Base-by-base conservation (phyloP, 108 stramenopile species). In the Fragilaria crotonensis region DNA sequence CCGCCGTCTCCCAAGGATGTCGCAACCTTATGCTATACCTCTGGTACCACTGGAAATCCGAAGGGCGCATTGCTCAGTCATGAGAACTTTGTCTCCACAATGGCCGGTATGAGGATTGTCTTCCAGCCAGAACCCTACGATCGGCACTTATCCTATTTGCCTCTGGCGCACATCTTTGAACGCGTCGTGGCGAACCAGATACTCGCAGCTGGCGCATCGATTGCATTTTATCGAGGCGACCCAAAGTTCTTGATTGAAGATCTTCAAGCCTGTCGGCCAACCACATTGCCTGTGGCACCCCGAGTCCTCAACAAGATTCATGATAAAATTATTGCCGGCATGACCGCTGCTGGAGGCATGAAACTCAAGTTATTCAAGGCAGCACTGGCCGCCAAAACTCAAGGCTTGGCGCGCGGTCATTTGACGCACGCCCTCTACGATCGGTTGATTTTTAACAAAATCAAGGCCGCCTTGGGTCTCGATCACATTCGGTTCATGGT, bases 131-230 rank as follows among this genome's bases (percentile, higher is more conserved):
- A 63, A 2, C 54, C 57, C 9, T 67, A 52, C 26, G 95, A 98
- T 70, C 79, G 93, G 4, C 95, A 97, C 75, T 60, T 98, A 30
- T 90, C 89, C 23, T 98, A 96, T 72, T 77, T 98, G 30, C 97
- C 97, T 11, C 68, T 96, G 33, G 90, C 97, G 2, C 97, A 98
- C 73, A 94, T 97, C 54, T 96, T 96, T 70, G 97, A 97, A 76
- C 79, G 94, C 5, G 68, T 79, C 28, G 73, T 95, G 29, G 45
- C 71, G 25, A 52, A 54, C 31, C 83, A 78, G 57, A 63, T 90
- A 22, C 75, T 91, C 41, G 41, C 63, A 5, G 52, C 45, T 19
- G 94, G 94, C 7, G 93, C 79, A 25, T 80, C 81, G 28, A 80
- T 93, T 47, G 93, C 82, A n/a, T 96, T 95, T 65, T 92, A 67